phyloP scores from a whole-genome alignment of 139 green algal genomes.

The Trebouxia sp. region DNA sequence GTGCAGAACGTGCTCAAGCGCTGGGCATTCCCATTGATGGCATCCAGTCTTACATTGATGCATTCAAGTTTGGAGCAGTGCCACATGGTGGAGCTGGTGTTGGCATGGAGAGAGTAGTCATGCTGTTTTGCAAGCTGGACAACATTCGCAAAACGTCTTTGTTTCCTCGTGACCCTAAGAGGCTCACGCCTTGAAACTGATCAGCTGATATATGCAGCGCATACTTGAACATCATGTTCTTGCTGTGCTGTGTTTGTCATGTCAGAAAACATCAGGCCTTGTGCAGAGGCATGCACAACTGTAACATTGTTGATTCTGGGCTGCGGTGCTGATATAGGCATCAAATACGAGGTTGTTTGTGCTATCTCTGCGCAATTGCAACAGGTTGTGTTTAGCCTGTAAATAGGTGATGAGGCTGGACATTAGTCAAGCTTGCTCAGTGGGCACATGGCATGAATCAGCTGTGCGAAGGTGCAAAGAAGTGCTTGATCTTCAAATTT shows the following conservation, averaged over 20 bases:
- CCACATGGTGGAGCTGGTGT: slow-evolving; percentile 94
- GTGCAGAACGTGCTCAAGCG: slow-evolving; percentile 63
- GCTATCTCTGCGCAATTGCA: no score
- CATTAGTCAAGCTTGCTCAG: no score
- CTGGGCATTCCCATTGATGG: slow-evolving; percentile 76
- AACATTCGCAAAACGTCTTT: slow-evolving; percentile 98
- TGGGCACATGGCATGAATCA: not conserved
- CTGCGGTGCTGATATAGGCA: no score
- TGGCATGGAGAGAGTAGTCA: slow-evolving; percentile 96
- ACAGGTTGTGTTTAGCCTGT: no score
- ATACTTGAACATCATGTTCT: no score
- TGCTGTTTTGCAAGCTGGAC: slow-evolving; percentile 96
- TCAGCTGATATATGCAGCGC: not conserved
- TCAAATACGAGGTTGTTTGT: no score
- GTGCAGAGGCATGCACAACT: no score
- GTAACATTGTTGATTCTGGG: no score
- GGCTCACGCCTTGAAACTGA: slow-evolving; percentile 80
- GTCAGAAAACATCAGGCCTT: no score
- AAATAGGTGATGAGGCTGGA: no score
- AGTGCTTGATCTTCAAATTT: slow-evolving; percentile 17
- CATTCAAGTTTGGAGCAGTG: slow-evolving; percentile 90
- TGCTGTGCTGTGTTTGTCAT: no score
- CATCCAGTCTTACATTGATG: slow-evolving; percentile 94
- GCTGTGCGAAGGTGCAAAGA: slow-evolving; percentile 11
- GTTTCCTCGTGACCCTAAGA: slow-evolving; percentile 96